Base-by-base conservation (phyloP, 2,329 filamentous ascomycete species). In the Aspergillus sp. region DNA sequence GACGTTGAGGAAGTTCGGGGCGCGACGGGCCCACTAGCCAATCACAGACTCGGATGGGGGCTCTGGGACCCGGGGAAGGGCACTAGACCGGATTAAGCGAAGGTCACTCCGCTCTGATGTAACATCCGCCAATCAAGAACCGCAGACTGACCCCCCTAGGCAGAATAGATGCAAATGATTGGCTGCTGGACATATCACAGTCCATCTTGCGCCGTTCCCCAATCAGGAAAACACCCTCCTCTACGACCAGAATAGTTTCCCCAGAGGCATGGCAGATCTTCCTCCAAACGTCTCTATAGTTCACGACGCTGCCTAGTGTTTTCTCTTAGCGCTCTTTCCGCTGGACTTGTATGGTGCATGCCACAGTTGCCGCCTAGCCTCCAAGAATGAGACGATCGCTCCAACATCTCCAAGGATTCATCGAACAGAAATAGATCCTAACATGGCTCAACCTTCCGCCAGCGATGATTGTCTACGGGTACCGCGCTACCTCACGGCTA, bases 101-200 rank as follows among this genome's bases (percentile, higher is more conserved):
- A 48, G 47, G 20, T 51, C 51, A 48, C 43, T 44, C 38, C 44
- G 45, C 42, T 13, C 30, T 38, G 42, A 22, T 13, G 14, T 26
- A 4, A 11, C 16, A 50, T 26, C 20, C 11, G 17, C 59, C 59
- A 57, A 58, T 56, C 13, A 47, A 2, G 3, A 38, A 10, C 47
- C 52, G 51, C 24, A 0, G 14, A 10, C 26, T 24, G 30, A 20
- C 33, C 48, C 41, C 32, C 14, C 38, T 36, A 10, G 44, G 45
- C 44, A 41, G 35, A 36, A 24, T 16, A 41, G 32, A 56, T 57
- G 45, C 46, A 60, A 48, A 50, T 52, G 19, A 63, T 60, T 63
- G 61, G 61, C 40, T 33, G 20, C 4, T 22, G 11, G 7, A 8
- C 24, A 26, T 26, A 26, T 26, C 24, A 26, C 24, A 26, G 24